Conservation (phyloP, 306 rosid species). For the Prunus mume region DNA sequence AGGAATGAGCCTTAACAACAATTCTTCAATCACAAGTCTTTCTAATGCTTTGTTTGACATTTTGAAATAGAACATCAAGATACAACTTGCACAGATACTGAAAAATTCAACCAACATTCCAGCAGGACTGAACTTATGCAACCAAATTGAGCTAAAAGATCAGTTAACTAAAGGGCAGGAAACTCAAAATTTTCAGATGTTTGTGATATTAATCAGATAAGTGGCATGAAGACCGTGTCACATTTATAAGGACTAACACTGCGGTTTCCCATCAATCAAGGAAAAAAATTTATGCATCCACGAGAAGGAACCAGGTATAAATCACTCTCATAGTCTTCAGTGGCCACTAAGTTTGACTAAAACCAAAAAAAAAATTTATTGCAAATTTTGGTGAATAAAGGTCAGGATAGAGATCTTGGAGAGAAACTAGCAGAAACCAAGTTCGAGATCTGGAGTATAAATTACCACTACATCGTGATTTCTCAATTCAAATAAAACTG, state of each 20-base stretch:
- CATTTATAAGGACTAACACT: not conserved
- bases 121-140: not conserved
- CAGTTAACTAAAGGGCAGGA: not conserved
- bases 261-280: not conserved
- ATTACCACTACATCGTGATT: slow-evolving; percentile 5
- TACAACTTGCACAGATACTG: not conserved
- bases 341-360: not conserved
- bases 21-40: not conserved
- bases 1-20: slow-evolving; percentile 18
- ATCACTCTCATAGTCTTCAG: not conserved
- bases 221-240: not conserved
- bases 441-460: slow-evolving; percentile 30
- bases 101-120: not conserved
- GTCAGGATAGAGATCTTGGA: not conserved
- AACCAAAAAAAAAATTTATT: not conserved
- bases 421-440: slow-evolving; percentile 15
- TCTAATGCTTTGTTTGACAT: not conserved
- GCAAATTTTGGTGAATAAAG: not conserved
- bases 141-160: not conserved
- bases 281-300: slow-evolving; percentile 5
- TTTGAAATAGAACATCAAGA: not conserved
- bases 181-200: not conserved
- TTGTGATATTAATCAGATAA: not conserved
- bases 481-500: not conserved
- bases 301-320: not conserved